Evolutionary conservation across 2,329 filamentous ascomycete genomes (phyloP), one percentile per base, ranked within the genome.

Genomic region (Plenodomus lindquistii): DNA sequence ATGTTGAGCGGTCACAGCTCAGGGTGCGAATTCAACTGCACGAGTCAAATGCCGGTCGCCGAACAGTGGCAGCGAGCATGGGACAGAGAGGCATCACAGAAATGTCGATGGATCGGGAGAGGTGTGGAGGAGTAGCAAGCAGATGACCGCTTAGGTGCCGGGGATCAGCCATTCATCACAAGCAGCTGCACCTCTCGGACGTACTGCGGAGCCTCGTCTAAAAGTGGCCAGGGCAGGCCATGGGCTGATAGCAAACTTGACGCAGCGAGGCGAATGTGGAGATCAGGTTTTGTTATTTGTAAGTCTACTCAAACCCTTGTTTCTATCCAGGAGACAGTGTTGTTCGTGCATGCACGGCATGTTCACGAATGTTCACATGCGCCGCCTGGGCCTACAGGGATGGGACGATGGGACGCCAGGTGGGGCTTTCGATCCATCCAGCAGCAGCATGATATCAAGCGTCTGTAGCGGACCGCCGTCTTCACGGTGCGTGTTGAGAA

Each of bases 71-170:
- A 50, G 37, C 36, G 40, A 37, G 21, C 31, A 11, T 35, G 37
- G 38, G 44, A 39, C 43, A 45, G 37, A 39, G 40, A 55, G 37
- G 47, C 44, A 54, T 55, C 42, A 39, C 45, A 41, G 39, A 46
- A 22, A 38, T 38, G 37, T 17, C 44, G 29, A 46, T 50, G 44
- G 52, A 50, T 59, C 50, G 55, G 42, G 35, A 48, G 36, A 46
- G 50, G 52, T 49, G 52, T 47, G 52, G 56, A 46, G 41, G 22
- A 44, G 50, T 44, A 48, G 40, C 44, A 46, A 48, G 59, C 60
- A 63, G 59, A 63, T 63, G 60, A 63, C 60, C 57, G 42, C 44
- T 41, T 40, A 42, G 19, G 42, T n/a, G 42, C 29, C 48, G 40
- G 31, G 44, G 42, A 42, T 48, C 55, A 49, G 50, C 54, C 44